Percentiles rank a stretch among this genome's conserved stretches.
phyloP scores from a whole-genome alignment of 2,329 filamentous ascomycete genomes.

The Ceratocystis alfenasii region DNA sequence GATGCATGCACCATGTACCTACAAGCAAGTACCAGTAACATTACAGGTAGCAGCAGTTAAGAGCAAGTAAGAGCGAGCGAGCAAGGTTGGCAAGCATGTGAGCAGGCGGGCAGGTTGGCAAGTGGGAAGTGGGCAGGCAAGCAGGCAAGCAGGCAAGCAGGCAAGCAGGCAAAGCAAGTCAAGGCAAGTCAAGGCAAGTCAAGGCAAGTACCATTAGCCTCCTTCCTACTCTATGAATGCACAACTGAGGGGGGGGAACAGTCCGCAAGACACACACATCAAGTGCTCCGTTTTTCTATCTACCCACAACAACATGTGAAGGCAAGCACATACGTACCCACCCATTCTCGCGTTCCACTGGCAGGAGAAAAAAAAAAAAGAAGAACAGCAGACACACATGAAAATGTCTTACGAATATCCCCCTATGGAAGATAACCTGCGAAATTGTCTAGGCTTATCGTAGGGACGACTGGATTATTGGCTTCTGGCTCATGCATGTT shows the following conservation, averaged over 20 bases:
- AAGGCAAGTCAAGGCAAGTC: neutral
- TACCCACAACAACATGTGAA: neutral
- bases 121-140: no score
- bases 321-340: neutral
- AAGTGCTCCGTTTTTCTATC: no score
- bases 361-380: neutral
- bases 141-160: neutral
- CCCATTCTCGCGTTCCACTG: neutral
- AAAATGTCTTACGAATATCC: neutral
- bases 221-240: no score
- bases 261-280: no score
- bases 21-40: no score
- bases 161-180: neutral
- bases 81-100: no score
- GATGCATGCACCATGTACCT: neutral
- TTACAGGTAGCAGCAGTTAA: no score
- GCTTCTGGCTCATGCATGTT: neutral
- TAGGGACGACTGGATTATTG: neutral
- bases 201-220: no score
- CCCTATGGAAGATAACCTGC: neutral
- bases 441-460: neutral
- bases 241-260: no score
- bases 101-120: neutral
- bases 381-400: neutral
- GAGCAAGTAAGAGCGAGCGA: no score